Conservation (phyloP, 768 basidiomycete genomes). For the Xerocomus brunneocitrinus region DNA sequence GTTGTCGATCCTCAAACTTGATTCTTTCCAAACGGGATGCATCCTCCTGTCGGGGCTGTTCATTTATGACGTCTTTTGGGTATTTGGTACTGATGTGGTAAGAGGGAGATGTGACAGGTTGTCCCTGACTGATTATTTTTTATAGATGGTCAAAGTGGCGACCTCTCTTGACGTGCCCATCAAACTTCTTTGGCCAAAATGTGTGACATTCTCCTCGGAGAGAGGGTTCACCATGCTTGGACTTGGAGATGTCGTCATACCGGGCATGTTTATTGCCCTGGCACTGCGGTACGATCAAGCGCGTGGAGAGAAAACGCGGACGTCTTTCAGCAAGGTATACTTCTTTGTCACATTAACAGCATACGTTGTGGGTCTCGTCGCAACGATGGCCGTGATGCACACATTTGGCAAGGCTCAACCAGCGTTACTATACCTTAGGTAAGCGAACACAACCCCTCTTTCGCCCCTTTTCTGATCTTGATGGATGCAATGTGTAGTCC, state of each 20-base stretch:
- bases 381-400: conserved; percentile 87
- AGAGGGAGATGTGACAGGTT: conserved; percentile 25
- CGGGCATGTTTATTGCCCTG: conserved; percentile 70
- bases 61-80: conserved; percentile 94
- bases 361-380: conserved; percentile 67
- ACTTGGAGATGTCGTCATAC: conserved; percentile 78
- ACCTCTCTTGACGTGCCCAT: conserved; percentile 88
- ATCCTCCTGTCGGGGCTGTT: conserved; percentile 82
- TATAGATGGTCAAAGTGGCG: conserved; percentile 90
- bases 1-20: conserved; percentile 73
- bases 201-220: conserved; percentile 41
- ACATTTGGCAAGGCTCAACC: conserved; percentile 74
- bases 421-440: conserved; percentile 89
- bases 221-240: conserved; percentile 86
- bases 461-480: not conserved
- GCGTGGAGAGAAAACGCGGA: conserved; percentile 34
- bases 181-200: conserved; percentile 86
- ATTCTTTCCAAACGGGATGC: conserved; percentile 84
- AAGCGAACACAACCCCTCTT: conserved; percentile 18
- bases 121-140: conserved; percentile 3
- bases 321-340: conserved; percentile 61
- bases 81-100: conserved; percentile 84
- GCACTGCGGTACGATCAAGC: conserved; percentile 82
- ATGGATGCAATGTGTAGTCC: conserved; percentile 42
- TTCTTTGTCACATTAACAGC: conserved; percentile 65